Percentiles rank a stretch among this genome's conserved stretches.
These are phyloP conservation scores for Phytophthora citrophthora DNA, from an alignment of 352 stramenopile species.

Conservation along the genomic window DNA sequence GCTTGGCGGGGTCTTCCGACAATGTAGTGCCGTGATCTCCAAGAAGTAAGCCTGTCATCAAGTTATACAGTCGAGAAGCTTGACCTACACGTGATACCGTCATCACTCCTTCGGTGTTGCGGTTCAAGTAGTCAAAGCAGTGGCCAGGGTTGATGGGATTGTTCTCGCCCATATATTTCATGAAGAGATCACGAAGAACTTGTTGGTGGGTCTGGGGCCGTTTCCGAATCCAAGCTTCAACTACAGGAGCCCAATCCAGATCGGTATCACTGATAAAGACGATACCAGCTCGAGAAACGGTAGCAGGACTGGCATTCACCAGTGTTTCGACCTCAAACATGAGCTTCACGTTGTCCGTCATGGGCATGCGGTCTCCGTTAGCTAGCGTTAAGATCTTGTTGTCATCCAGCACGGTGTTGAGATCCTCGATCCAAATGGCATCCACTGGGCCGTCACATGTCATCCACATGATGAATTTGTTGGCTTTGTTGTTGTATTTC, in stretches of 20 bases:
- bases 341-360: conserved; percentile 98
- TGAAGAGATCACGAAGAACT: conserved; percentile 92
- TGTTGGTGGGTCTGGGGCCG: conserved; percentile 86
- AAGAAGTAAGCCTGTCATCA: conserved; percentile 93
- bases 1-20: conserved; percentile 68
- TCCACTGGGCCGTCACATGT: conserved; percentile 97
- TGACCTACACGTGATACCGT: conserved; percentile 92
- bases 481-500: conserved; percentile 98
- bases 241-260: conserved; percentile 96
- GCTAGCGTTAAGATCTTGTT: conserved; percentile 98
- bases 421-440: conserved; percentile 98
- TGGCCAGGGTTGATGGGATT: conserved; percentile 93
- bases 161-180: conserved; percentile 97
- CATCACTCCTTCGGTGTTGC: conserved; percentile 95
- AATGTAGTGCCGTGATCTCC: conserved; percentile 75
- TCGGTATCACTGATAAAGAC: conserved; percentile 99
- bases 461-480: conserved; percentile 99
- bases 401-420: conserved; percentile 98
- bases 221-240: conserved; percentile 97
- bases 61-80: conserved; percentile 78
- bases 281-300: conserved; percentile 96
- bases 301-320: conserved; percentile 97
- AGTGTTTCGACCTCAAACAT: conserved; percentile 98
- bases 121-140: conserved; percentile 96
- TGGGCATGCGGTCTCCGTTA: conserved; percentile 97